Percentiles rank a stretch among this genome's conserved stretches.
Evolutionary conservation across 208 protist genomes (phyloP).

Genomic region (Leishmania lainsoni): DNA sequence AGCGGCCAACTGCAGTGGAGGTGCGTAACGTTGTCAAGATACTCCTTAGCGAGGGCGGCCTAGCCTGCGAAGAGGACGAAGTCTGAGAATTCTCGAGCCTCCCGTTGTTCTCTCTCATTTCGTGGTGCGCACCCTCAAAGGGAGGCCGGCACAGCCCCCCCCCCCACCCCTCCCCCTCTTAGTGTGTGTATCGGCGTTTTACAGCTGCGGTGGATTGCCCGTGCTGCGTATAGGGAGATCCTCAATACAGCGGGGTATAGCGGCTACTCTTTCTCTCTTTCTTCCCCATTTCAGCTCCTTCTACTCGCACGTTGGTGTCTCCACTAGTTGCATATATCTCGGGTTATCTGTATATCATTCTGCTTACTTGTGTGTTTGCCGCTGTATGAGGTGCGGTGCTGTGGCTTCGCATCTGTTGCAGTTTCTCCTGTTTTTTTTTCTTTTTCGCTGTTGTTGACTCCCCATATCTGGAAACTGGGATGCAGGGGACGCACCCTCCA

Average conservation of each 20-base stretch:
- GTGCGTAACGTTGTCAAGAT: slow-evolving; percentile 1
- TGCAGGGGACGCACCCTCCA: too few species aligned
- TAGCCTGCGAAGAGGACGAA: slow-evolving; percentile 4
- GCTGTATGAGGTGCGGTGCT: not conserved
- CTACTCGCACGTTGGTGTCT: not conserved
- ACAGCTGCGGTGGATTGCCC: not conserved
- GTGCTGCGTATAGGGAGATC: not conserved
- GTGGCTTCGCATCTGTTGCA: not conserved
- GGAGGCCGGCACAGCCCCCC: not conserved
- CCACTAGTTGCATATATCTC: not conserved
- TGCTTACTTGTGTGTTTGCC: not conserved
- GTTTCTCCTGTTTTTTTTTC: not conserved
- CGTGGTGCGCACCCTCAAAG: not conserved
- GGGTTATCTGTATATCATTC: not conserved
- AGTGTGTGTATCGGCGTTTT: not conserved
- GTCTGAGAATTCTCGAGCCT: not conserved
- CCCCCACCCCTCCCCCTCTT: too few species aligned
- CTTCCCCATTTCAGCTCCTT: not conserved
- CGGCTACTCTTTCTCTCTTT: not conserved
- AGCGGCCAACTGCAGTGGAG: slow-evolving; percentile 5
- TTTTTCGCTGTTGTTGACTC: not conserved
- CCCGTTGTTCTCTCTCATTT: not conserved
- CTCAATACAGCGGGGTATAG: not conserved
- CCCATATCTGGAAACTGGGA: too few species aligned
- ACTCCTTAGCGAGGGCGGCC: slow-evolving; percentile 1